Evolutionary conservation across 2,329 filamentous ascomycete genomes (phyloP), one percentile per base, ranked within the genome.

Genomic region (Aspergillus bombycis): DNA sequence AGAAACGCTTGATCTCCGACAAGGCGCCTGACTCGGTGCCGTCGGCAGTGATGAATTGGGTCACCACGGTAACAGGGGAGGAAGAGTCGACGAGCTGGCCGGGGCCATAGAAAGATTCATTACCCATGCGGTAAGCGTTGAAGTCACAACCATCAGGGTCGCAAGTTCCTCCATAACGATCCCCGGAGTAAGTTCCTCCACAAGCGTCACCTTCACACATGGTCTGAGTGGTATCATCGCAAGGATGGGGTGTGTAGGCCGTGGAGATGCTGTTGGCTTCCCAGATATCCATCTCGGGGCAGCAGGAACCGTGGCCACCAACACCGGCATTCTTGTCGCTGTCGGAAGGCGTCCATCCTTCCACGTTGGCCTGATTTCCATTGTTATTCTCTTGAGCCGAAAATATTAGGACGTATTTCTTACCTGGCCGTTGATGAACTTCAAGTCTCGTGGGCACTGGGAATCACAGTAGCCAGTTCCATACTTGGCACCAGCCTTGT

Each of bases 61-160:
- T 90, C 63, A 90, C 85, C 43, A 91, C 87, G 16, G 88, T 90
- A 70, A 90, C 77, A 66, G 84, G 83, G 72, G 82, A 79, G 60
- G 72, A 82, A 58, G 87, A 88, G 74, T 90, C 84, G 67, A 91
- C 79, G 58, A 80, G 87, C 71, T 80, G 80, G 68, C 81, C 80
- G 2, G 82, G 77, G 63, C 88, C 89, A 79, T 88, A 91, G 81
- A 89, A 91, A 74, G 79, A 78, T 58, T 80, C 80, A 78, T 87
- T 83, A 67, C 89, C 89, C 82, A 86, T 82, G 73, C 88, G 87
- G 83, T 87, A 91, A 52, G 83, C 74, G 83, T 90, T 90, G 84
- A 88, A 90, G 75, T 90, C 89, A 73, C 89, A 91, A n/a, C 88
- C 89, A 72, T 89, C 87, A 68, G 87, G 86, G 75, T 91, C 89